Evolutionary conservation across 2,329 filamentous ascomycete genomes (phyloP), one percentile per base, ranked within the genome.

Genomic region (Apiospora marii): DNA sequence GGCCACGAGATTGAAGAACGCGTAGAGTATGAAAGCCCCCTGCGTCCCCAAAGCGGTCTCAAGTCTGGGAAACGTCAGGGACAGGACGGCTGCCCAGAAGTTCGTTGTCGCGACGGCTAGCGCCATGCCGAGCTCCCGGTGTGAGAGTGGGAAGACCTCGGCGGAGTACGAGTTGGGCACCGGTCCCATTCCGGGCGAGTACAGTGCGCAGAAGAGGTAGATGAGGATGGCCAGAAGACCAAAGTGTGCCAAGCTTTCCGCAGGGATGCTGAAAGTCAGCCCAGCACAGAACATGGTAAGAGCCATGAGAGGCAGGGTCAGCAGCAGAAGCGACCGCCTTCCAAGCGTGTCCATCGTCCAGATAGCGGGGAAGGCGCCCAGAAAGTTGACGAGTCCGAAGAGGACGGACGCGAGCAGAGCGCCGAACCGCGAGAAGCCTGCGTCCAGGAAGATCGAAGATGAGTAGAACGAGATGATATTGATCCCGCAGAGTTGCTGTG

Each of bases 291-390:
- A 82, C 30, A 89, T 89, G 85, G 89, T 90, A 34, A 88, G 86
- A 10, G 75, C 74, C 90, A 92, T 92, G 74, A 91, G 87, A 0
- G 91, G 91, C 78, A 92, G 92, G 4, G 91, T 92, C 76, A 91
- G 89, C 4, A 92, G 83, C 6, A 92, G 84, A 16, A 93, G 82
- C 27, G 87, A 84, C 30, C 91, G 87, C 30, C 91, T 89, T 12
- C 91, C 91, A 76, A 88, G 92, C 0, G 90, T 92, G 76, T 92
- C 91, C 70, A 92, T 92, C 2, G 90, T 92, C 84, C 87, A 91
- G 73, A 92, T 83, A 1, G 91, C 90, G 0, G 90, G 91, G 81
- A 88, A 90, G n/a, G 91, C 89, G 74, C 92, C 92, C 24, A 92
- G 70, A 79, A 92, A 92, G 78, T 91, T 91, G 74, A 91, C 84